phyloP scores from a whole-genome alignment of 768 basidiomycete species.

The Boletus barrowsii region DNA sequence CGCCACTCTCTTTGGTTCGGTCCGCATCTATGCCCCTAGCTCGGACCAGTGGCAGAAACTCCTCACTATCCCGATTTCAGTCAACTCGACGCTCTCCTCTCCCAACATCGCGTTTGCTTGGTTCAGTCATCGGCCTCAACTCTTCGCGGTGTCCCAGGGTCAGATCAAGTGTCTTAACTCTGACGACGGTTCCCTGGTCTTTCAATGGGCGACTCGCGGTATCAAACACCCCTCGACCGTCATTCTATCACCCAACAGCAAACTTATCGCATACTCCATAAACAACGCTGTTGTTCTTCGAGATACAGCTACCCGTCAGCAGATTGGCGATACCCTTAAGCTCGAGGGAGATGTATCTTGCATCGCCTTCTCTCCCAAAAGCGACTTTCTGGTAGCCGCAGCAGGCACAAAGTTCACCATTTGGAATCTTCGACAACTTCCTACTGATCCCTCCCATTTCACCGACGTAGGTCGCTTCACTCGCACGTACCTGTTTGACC shows the following conservation, averaged over 20 bases:
- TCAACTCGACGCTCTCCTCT: slow-evolving; percentile 1
- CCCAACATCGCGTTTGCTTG: slow-evolving; percentile 9
- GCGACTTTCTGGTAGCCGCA: slow-evolving; percentile 3
- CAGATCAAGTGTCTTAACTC: slow-evolving; percentile 16
- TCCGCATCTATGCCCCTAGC: slow-evolving; percentile 9
- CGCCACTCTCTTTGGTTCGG: slow-evolving; percentile 19
- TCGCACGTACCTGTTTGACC: background rate
- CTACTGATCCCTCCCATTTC: background rate
- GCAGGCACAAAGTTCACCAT: slow-evolving; percentile 9
- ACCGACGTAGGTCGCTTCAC: background rate
- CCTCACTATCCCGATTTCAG: slow-evolving; percentile 13
- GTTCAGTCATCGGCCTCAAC: slow-evolving; percentile 7
- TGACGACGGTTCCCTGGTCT: slow-evolving; percentile 9
- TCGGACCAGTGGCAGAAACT: slow-evolving; percentile 10
- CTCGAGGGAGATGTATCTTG: slow-evolving; percentile 10
- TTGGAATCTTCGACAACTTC: slow-evolving; percentile 12
- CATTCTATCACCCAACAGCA: slow-evolving; percentile 9
- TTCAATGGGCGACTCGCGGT: slow-evolving; percentile 14
- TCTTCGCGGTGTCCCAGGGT: slow-evolving; percentile 17
- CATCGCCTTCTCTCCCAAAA: slow-evolving; percentile 9
- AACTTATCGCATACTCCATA: slow-evolving; percentile 14
- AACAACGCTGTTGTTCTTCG: slow-evolving; percentile 9
- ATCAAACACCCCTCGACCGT: slow-evolving; percentile 9
- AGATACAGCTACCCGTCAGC: slow-evolving; percentile 6
- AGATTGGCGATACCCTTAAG: slow-evolving; percentile 8